Evolutionary conservation across 2,329 filamentous ascomycete species (phyloP).

Genomic region (Colletotrichum sp.): DNA sequence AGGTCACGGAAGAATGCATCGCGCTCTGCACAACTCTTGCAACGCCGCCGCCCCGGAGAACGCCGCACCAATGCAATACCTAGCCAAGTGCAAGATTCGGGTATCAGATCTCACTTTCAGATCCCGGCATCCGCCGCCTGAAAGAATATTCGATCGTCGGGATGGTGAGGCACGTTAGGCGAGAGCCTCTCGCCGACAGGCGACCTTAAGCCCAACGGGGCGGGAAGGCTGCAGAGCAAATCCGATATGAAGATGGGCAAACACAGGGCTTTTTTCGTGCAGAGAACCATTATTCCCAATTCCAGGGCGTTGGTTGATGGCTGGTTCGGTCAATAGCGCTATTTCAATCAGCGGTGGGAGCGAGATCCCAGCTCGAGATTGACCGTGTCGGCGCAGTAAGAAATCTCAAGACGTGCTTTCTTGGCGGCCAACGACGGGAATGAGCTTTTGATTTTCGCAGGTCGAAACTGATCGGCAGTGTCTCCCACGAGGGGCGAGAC

Average conservation of each 20-base stretch:
- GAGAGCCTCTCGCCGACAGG: background rate
- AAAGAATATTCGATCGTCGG: background rate
- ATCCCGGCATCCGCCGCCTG: background rate
- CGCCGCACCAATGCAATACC: background rate
- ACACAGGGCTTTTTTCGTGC: background rate
- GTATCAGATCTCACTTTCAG: slow-evolving; percentile 2
- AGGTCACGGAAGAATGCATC: background rate
- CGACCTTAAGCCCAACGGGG: background rate
- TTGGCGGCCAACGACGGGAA: background rate
- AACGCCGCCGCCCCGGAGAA: background rate
- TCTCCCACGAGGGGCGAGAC: background rate
- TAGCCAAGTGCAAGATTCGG: background rate
- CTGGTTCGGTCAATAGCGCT: background rate
- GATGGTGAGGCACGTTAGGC: background rate
- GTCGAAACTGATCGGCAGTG: background rate
- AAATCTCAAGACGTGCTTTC: background rate
- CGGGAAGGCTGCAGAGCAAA: background rate
- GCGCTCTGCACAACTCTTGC: background rate
- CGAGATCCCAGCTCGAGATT: background rate
- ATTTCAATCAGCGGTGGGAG: background rate
- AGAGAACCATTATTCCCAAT: background rate
- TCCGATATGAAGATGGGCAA: slow-evolving; percentile 2
- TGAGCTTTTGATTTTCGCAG: background rate
- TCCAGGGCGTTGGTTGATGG: background rate
- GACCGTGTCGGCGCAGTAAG: background rate